Base-by-base conservation (phyloP, 345 rosid species). In the Pistacia atlantica region DNA sequence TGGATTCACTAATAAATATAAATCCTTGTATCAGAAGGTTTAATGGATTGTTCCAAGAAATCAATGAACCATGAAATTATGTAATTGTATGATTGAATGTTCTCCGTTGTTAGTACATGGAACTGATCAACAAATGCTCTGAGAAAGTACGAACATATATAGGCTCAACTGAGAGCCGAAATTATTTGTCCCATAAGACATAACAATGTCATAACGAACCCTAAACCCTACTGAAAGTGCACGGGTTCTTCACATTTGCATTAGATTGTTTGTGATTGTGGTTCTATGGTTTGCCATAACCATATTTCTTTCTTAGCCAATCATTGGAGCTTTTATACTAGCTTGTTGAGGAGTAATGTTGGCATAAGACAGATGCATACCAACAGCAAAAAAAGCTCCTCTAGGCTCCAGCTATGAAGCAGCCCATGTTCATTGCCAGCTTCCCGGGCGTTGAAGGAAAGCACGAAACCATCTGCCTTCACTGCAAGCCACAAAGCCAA, bases 321-420 rank as follows among this genome's bases (percentile, higher is more conserved):
- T 89, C 89, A 76, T 67, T 91, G 28, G 97, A 76, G 98, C 97
- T 84, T 90, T 87, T 63, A 82, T 91, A 4, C 98, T 89, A 49
- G 94, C 97, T 77, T 83, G 95, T 77, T 92, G 97, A 54, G 97
- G 97, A 42, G 89, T 90, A 61, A 86, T 74, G 63, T 92, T 77
- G 59, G 71, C 69, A 57, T 89, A 87, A 22, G 90, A 90, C 5
- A 88, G 64, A 81, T 84, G 90, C 35, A 69, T 67, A 11, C 95
- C 95, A 28, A 75, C 52, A 16, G 83, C 83, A 14, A 94, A 82
- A 77, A 91, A 84, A 74, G 80, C 87, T 0, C 88, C 87, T 64
- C 25, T 25, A 25, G 25, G 25, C 25, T 25, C 93, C 92, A 12
- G 83, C 77, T 1, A 87, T 38, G 45, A 92, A 94, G 83, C 83